These are phyloP conservation scores for Citrus australasica DNA, from an alignment of 345 rosid species.

Conservation along the genomic window DNA sequence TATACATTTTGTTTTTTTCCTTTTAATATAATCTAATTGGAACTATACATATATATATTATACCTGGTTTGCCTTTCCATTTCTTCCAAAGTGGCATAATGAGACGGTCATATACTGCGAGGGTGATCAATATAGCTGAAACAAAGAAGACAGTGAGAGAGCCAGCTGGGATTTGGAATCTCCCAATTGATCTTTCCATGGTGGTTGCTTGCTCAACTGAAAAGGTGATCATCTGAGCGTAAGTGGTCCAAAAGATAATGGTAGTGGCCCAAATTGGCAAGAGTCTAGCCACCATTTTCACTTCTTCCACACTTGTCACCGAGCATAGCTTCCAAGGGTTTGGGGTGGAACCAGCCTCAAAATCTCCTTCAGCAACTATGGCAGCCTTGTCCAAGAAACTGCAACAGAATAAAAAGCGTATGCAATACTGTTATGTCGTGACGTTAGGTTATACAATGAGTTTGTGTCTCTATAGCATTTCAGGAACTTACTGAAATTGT, in stretches of 20 bases:
- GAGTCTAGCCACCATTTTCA: slow-evolving; percentile 52
- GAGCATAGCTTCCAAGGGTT: slow-evolving; percentile 64
- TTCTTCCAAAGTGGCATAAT: slow-evolving; percentile 59
- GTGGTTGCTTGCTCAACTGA: slow-evolving; percentile 67
- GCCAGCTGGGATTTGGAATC: slow-evolving; percentile 63
- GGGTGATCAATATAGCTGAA: slow-evolving; percentile 43
- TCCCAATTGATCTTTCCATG: slow-evolving; percentile 49
- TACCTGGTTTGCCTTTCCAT: slow-evolving; percentile 68
- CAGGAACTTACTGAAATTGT: slow-evolving; percentile 37
- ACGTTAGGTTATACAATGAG: neutral
- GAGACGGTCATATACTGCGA: slow-evolving; percentile 48
- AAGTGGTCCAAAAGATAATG: slow-evolving; percentile 58
- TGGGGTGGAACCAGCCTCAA: slow-evolving; percentile 15
- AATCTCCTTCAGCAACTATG: slow-evolving; percentile 39
- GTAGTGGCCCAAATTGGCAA: slow-evolving; percentile 72
- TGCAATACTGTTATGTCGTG: neutral
- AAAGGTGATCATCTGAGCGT: slow-evolving; percentile 69
- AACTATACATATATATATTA: no score
- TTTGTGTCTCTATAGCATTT: neutral
- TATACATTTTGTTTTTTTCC: no score
- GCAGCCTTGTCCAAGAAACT: slow-evolving; percentile 68
- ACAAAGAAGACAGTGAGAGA: slow-evolving; percentile 61
- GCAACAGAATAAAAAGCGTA: neutral
- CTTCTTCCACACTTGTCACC: slow-evolving; percentile 63
- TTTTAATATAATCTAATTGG: no score